Percentiles rank a stretch among this genome's conserved stretches.
Evolutionary conservation across 345 rosid genomes (phyloP).

Genomic region (Pseudoturritis turrita): DNA sequence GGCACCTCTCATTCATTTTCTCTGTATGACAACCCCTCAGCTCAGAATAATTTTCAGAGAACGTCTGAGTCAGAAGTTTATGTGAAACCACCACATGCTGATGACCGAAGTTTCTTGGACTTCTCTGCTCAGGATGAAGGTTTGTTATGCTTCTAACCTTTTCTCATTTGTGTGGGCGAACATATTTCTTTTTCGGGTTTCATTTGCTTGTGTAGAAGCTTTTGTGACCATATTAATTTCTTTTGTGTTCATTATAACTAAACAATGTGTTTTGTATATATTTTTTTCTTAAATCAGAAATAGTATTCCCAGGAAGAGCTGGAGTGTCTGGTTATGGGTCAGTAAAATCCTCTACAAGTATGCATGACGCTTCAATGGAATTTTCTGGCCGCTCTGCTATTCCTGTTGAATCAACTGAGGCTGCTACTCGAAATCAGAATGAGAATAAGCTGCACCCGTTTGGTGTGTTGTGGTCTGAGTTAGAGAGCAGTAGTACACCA

Average conservation of each 20-base stretch:
- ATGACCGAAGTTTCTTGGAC: slow-evolving; percentile 30
- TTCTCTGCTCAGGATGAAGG: slow-evolving; percentile 48
- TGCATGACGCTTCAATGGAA: slow-evolving; percentile 27
- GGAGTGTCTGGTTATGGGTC: slow-evolving; percentile 28
- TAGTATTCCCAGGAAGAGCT: slow-evolving; percentile 47
- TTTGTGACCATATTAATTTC: background rate
- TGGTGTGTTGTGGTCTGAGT: slow-evolving; percentile 63
- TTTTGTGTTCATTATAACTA: slow-evolving; percentile 2
- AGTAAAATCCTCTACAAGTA: slow-evolving; percentile 21
- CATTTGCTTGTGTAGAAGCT: background rate
- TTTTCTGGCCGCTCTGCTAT: slow-evolving; percentile 29
- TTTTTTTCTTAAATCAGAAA: slow-evolving; percentile 34
- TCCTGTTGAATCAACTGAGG: slow-evolving; percentile 33
- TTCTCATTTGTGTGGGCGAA: background rate
- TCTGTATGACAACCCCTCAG: slow-evolving; percentile 12
- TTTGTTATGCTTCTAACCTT: slow-evolving; percentile 20
- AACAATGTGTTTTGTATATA: background rate
- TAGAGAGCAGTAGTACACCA: slow-evolving; percentile 37
- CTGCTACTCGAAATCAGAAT: slow-evolving; percentile 30
- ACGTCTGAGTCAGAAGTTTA: slow-evolving; percentile 42
- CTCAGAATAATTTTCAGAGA: slow-evolving; percentile 36
- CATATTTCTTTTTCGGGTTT: background rate
- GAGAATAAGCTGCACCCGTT: slow-evolving; percentile 57
- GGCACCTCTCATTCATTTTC: slow-evolving; percentile 17
- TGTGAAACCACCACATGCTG: slow-evolving; percentile 29